These are phyloP conservation scores for Meira nashicola DNA, from an alignment of 1,284 basidiomycete species.

Conservation along the genomic window DNA sequence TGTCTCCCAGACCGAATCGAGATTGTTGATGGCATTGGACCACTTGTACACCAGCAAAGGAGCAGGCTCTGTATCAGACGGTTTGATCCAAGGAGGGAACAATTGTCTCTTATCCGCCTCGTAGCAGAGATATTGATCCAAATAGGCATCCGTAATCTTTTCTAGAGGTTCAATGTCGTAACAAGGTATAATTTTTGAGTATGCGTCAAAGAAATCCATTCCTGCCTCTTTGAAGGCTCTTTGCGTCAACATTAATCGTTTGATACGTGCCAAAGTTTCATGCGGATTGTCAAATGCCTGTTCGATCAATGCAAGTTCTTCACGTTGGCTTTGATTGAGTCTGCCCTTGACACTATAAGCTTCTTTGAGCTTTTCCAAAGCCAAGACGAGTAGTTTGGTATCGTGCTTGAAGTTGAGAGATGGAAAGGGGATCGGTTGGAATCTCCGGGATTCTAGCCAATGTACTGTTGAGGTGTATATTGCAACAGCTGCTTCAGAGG, in stretches of 20 bases:
- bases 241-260: conserved; percentile 52
- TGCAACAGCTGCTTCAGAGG: conserved; percentile 49
- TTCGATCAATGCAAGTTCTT: conserved; percentile 52
- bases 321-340: conserved; percentile 51
- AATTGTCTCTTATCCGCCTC: conserved; percentile 53
- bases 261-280: conserved; percentile 52
- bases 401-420: conserved; percentile 53
- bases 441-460: conserved; percentile 51
- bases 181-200: conserved; percentile 47
- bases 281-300: conserved; percentile 53
- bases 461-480: conserved; percentile 52
- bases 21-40: conserved; percentile 53
- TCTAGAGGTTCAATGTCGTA: conserved; percentile 53
- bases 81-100: conserved; percentile 54
- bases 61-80: conserved; percentile 50
- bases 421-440: conserved; percentile 53
- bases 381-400: conserved; percentile 49
- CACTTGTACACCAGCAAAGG: conserved; percentile 53
- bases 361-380: conserved; percentile 52
- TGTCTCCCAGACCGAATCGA: conserved; percentile 49
- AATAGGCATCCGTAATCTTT: conserved; percentile 53
- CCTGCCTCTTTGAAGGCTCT: conserved; percentile 52
- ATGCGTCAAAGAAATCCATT: conserved; percentile 53
- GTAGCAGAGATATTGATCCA: conserved; percentile 52
- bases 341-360: conserved; percentile 51